Evolutionary conservation across 371 early-diverging fungal species (phyloP).

Genomic region (Actinomortierella ambigua): DNA sequence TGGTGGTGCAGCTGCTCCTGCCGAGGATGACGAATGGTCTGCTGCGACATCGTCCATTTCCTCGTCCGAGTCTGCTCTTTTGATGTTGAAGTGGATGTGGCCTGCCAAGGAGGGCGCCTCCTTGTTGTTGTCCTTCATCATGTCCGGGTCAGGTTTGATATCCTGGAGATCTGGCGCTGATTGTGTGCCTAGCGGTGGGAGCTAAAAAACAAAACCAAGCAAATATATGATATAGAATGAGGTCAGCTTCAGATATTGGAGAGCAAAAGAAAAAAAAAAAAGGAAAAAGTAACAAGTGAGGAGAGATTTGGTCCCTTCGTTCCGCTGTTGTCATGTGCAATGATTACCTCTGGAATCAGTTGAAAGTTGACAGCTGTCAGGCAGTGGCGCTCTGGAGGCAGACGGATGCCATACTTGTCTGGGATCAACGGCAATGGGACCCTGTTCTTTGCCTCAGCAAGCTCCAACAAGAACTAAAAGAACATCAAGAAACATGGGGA

Average conservation of each 20-base stretch:
- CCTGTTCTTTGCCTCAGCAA: constrained; percentile 89
- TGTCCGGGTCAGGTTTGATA: constrained; percentile 2
- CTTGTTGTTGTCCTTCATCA: not conserved
- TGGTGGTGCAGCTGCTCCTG: not conserved
- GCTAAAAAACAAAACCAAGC: constrained; percentile 12
- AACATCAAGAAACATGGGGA: constrained; percentile 68
- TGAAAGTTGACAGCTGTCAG: constrained; percentile 90
- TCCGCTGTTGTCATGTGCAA: too few species aligned
- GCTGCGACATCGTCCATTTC: constrained; percentile 33
- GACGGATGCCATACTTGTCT: constrained; percentile 88
- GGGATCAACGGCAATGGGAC: constrained; percentile 87
- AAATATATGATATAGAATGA: not conserved
- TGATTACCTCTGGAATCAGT: constrained; percentile 83
- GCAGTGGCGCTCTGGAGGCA: constrained; percentile 92
- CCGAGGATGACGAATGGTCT: not conserved
- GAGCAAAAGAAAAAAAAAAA: not conserved
- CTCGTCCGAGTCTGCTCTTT: constrained; percentile 29
- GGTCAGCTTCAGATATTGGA: not conserved
- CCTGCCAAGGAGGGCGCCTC: constrained; percentile 21
- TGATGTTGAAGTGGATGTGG: constrained; percentile 32
- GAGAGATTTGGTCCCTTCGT: too few species aligned
- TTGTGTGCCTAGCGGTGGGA: constrained; percentile 26
- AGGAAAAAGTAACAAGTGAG: not conserved
- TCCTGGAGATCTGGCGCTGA: constrained; percentile 1
- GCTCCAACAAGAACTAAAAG: constrained; percentile 77